These are phyloP conservation scores for Phycomyces blakesleeanus DNA, from an alignment of 192 early-diverging fungal species.

Conservation along the genomic window DNA sequence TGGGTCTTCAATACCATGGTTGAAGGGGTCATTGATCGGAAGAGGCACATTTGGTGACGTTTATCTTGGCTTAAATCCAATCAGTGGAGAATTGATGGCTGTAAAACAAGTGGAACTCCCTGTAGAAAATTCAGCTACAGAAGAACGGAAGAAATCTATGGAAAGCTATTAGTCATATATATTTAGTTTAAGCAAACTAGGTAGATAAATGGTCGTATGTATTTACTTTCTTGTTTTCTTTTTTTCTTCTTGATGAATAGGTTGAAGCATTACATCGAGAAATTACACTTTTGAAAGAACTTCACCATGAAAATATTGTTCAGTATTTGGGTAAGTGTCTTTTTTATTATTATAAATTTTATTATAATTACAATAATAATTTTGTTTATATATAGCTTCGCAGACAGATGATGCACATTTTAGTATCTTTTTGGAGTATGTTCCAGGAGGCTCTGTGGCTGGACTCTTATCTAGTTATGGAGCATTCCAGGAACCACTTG, in stretches of 20 bases:
- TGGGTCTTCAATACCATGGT: slow-evolving; percentile 59
- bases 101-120: slow-evolving; percentile 93
- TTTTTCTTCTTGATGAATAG: neutral
- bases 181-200: neutral
- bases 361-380: neutral
- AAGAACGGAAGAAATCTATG: slow-evolving; percentile 73
- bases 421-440: slow-evolving; percentile 97
- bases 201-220: neutral
- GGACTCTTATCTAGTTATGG: slow-evolving; percentile 83
- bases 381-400: slow-evolving; percentile 47
- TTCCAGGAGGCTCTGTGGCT: slow-evolving; percentile 93
- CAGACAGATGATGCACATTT: slow-evolving; percentile 70
- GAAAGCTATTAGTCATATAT: slow-evolving; percentile 17
- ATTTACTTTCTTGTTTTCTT: neutral
- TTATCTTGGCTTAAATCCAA: slow-evolving; percentile 84
- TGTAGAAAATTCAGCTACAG: slow-evolving; percentile 61
- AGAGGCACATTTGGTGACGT: slow-evolving; percentile 96
- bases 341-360: neutral
- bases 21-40: slow-evolving; percentile 87
- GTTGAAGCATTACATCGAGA: slow-evolving; percentile 84
- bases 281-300: slow-evolving; percentile 84
- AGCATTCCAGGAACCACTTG: slow-evolving; percentile 79
- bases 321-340: slow-evolving; percentile 74
- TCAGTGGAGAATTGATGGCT: slow-evolving; percentile 91
- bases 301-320: slow-evolving; percentile 94